These are phyloP conservation scores for Talaromyces piceae DNA, from an alignment of 2,329 filamentous ascomycete genomes.

Conservation along the genomic window DNA sequence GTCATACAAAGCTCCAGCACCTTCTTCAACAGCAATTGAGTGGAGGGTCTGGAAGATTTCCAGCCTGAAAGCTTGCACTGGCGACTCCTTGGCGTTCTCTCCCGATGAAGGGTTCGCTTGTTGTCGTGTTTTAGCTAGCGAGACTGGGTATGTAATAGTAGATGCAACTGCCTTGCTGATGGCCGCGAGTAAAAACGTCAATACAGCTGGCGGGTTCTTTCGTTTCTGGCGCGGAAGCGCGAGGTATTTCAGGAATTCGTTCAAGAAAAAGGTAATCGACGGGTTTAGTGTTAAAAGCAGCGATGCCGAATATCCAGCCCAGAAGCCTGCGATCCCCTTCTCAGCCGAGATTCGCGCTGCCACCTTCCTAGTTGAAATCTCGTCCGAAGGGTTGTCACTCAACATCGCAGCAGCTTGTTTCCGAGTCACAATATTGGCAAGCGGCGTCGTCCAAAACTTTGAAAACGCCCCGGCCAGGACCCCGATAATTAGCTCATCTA, in stretches of 20 bases:
- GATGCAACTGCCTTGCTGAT: constrained; percentile 71
- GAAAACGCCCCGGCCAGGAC: constrained; percentile 63
- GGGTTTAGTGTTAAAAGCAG: constrained; percentile 78
- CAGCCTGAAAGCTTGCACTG: background rate
- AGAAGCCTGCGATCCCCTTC: constrained; percentile 68
- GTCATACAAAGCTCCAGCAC: constrained; percentile 62
- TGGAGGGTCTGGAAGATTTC: constrained; percentile 56
- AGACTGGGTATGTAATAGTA: constrained; percentile 74
- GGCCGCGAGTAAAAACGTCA: constrained; percentile 63
- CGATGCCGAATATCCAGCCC: constrained; percentile 79
- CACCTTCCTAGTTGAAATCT: constrained; percentile 48
- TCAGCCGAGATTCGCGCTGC: constrained; percentile 57
- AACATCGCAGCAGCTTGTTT: constrained; percentile 61
- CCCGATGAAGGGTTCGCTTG: constrained; percentile 44
- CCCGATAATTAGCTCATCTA: constrained; percentile 69
- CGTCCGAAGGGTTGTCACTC: constrained; percentile 21
- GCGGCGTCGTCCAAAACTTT: constrained; percentile 69
- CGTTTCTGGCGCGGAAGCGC: constrained; percentile 49
- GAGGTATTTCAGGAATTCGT: constrained; percentile 60
- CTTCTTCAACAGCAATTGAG: constrained; percentile 55
- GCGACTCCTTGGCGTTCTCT: background rate
- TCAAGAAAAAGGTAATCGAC: constrained; percentile 75
- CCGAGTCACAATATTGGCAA: constrained; percentile 73
- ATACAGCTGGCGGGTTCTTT: constrained; percentile 44
- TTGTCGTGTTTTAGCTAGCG: constrained; percentile 71